Base-by-base conservation (phyloP, 495 filamentous ascomycete species). In the Elaphomyces granulatus region DNA sequence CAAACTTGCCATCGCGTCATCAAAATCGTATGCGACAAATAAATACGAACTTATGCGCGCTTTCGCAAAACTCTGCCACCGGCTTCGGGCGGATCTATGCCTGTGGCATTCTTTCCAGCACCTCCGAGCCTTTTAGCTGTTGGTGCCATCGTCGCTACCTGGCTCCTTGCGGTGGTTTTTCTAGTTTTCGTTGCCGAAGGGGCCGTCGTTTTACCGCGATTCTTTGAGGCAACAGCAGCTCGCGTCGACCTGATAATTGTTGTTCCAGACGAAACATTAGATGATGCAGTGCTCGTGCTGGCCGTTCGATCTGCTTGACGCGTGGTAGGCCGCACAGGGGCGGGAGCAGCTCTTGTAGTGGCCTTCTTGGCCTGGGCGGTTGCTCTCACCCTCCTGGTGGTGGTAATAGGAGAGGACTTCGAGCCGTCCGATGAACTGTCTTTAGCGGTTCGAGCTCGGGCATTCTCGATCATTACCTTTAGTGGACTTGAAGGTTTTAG, bases 241-340 rank as follows among this genome's bases (percentile, higher is more conserved):
- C 66, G 56, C 0, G 69, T 64, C 1, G 64, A 53, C 38, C 77
- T 78, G 18, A 74, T 68, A 40, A 81, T 73, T 34, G 69, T 83
- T 16, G 75, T 77, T 2, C 63, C 63, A 1, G 61, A 64, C 4
- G 68, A 71, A 3, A 61, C 45, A 15, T 53, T 63, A 10, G 68
- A 72, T 2, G 58, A 65, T 30, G 58, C 51, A 26, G 46, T 55
- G 33, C 46, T 40, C 16, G 28, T 49, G 12, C 63, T 66, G 18
- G 53, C 59, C 47, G 62, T 53, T 38, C 68, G 55, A 38, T 66
- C 57, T 28, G 57, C 53, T 47, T 71, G 66, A 40, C 64, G 59
- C 20, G 60, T 61, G n/a, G 59, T 53, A 3, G 59, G 54, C 7
- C 61, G 54, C 2, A 63, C 52, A 16, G 59, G 48, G 3, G 61